Base-by-base conservation (phyloP, 495 filamentous ascomycete genomes). In the Aspergillus homomorphus region DNA sequence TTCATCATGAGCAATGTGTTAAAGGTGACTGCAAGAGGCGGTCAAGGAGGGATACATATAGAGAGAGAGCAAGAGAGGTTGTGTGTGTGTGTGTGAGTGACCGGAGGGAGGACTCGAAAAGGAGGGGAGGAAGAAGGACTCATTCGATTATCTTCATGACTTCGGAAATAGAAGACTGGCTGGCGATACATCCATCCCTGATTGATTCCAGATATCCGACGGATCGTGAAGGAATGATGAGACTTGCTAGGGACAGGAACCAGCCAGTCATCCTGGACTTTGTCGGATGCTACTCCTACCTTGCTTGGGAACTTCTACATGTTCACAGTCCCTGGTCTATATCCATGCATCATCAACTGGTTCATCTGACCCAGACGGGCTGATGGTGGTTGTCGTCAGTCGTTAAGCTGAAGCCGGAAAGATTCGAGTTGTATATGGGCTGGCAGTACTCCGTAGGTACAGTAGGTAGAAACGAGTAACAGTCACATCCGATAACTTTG, bases 121-220 rank as follows among this genome's bases (percentile, higher is more conserved):
- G 9, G 26, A 38, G 12, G 15, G 33, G 33, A 38, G 12, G 33
- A 12, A 12, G 33, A 38, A 12, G 33, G 15, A 38, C 15, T 10
- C 7, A 38, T 38, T 38, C 33, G 50, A 52, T 52, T 56, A 46
- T 60, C 58, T 56, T 60, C 53, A 60, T 60, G 58, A 60, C 53
- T 60, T 51, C 24, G 48, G 48, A 18, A 18, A 51, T 30, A 26
- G 46, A 38, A 22, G 22, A 50, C 24, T 51, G 33, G 33, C 15
- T 38, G 33, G 33, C 33, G 33, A 38, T 38, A 12, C 12, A 38
- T 38, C 33, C 33, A 38, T 38, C 33, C 33, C 33, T 38, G 4
- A 4, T 30, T 30, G 26, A 30, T 30, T 30, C 26, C 26, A 30
- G 26, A 38, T 5, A 38, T 38, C 33, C 33, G 33, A 38, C 33